Percentiles rank a stretch among this genome's conserved stretches.
phyloP scores from a whole-genome alignment of 768 basidiomycete genomes.

The Lentinus tigrinus region DNA sequence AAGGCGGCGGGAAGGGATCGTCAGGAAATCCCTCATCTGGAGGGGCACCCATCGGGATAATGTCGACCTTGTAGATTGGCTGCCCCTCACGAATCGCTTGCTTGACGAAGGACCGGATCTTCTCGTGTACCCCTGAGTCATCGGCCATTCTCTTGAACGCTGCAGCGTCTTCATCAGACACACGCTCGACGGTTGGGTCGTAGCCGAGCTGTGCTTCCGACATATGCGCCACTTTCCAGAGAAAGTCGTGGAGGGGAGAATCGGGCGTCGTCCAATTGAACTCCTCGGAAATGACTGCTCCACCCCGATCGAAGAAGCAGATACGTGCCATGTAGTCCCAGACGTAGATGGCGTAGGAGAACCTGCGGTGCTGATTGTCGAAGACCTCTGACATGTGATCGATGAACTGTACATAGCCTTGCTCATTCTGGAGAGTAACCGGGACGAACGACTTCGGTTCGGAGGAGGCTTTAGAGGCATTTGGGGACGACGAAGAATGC shows the following conservation, averaged over 20 bases:
- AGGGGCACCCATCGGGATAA: background rate
- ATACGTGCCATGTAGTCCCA: background rate
- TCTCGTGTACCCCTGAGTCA: background rate
- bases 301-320: conserved; percentile 2
- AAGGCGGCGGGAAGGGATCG: background rate
- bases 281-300: background rate
- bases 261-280: conserved; percentile 1
- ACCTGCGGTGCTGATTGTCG: background rate
- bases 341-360: background rate
- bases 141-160: background rate
- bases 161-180: background rate
- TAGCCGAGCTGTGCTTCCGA: background rate
- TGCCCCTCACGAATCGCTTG: background rate
- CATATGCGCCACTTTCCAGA: background rate
- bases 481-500: background rate
- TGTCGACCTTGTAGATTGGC: background rate
- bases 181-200: conserved; percentile 2
- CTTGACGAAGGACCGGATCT: background rate
- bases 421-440: background rate
- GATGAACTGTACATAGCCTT: background rate
- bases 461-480: too few relatives aligned
- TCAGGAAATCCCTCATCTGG: background rate
- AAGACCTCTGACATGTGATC: conserved; percentile 6
- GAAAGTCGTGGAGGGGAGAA: background rate
- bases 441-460: background rate